Conservation (phyloP, 1,284 basidiomycete genomes). For the Inonotus obliquus region DNA sequence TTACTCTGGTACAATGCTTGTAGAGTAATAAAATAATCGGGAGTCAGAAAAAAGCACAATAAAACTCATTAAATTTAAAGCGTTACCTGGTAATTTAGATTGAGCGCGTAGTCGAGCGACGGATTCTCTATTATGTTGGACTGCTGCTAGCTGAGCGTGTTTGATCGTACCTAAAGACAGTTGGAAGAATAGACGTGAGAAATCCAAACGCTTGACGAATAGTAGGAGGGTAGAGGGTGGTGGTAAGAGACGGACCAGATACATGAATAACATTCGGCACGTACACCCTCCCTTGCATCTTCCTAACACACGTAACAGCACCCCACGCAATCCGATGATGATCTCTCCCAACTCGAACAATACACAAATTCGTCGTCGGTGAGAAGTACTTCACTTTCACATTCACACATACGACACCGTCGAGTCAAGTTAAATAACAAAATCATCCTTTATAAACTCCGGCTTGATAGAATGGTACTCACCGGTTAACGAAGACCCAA, state of each 20-base stretch:
- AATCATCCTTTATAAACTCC: not conserved
- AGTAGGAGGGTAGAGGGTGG: no score
- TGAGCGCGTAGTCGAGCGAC: constrained; percentile 57
- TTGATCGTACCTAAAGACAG: constrained; percentile 63
- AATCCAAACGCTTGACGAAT: not conserved
- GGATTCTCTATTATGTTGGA: constrained; percentile 63
- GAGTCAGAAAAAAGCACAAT: not conserved
- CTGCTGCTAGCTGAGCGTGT: constrained; percentile 70
- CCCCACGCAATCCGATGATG: constrained; percentile 73
- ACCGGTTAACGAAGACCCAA: constrained; percentile 66
- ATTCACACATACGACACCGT: not conserved
- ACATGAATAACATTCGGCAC: constrained; percentile 72
- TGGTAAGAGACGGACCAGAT: constrained; percentile 48
- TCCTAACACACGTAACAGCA: constrained; percentile 57
- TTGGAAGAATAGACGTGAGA: not conserved
- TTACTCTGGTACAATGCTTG: constrained; percentile 52
- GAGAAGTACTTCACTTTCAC: constrained; percentile 76
- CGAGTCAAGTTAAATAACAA: not conserved
- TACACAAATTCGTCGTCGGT: constrained; percentile 69
- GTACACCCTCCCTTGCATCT: constrained; percentile 50
- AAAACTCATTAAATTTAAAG: not conserved
- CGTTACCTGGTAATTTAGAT: constrained; percentile 47
- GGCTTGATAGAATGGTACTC: constrained; percentile 18
- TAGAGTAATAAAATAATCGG: not conserved
- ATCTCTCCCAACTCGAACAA: constrained; percentile 73